These are phyloP conservation scores for Xylariaceae sp. DNA, from an alignment of 2,329 filamentous ascomycete species.

Conservation along the genomic window DNA sequence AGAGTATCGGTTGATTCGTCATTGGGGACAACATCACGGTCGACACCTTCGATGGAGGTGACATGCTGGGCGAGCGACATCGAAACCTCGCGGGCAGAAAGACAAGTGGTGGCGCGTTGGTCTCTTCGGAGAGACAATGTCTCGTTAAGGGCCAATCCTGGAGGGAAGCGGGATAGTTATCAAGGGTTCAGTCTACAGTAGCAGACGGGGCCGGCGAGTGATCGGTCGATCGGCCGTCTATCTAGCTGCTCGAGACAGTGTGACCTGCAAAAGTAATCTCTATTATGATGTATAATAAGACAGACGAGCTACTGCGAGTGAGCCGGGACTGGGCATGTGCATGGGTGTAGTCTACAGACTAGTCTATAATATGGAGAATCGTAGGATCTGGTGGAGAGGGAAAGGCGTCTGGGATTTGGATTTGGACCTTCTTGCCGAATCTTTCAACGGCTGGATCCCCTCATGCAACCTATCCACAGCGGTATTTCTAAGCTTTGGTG, in stretches of 20 bases:
- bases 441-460: neutral
- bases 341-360: neutral
- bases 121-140: neutral
- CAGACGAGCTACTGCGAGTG: neutral
- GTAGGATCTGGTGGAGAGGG: constrained; percentile 6
- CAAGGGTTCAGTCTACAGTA: constrained; percentile 1
- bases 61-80: constrained; percentile 44
- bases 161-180: constrained; percentile 1
- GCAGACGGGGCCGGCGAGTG: neutral
- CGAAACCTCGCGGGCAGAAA: constrained; percentile 4
- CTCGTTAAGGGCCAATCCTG: neutral
- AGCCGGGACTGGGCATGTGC: constrained; percentile 4
- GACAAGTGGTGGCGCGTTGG: constrained; percentile 1
- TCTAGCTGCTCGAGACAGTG: too few relatives aligned
- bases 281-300: constrained; percentile 1
- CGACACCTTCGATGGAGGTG: constrained; percentile 39
- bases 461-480: neutral
- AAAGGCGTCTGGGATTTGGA: neutral
- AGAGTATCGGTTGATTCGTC: constrained; percentile 14
- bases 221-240: neutral
- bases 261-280: constrained; percentile 1
- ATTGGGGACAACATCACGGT: constrained; percentile 28
- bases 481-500: too few relatives aligned
- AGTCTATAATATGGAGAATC: constrained; percentile 2
- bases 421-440: neutral